Evolutionary conservation across 768 basidiomycete species (phyloP).

Genomic region (Pleurotus pulmonarius): DNA sequence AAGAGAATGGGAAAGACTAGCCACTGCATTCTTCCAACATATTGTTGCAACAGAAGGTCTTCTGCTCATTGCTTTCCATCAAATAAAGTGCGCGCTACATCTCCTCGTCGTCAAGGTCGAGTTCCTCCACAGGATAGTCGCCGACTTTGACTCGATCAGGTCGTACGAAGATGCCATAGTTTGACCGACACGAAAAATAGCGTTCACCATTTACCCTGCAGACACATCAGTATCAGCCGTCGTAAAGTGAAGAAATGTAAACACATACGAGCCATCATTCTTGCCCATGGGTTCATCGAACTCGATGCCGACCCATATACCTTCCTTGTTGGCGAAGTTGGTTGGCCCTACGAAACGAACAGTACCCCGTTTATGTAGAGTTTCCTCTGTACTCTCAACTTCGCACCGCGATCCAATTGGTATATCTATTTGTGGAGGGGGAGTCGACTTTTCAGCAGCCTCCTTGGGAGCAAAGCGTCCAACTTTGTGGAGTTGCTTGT

Average conservation of each 20-base stretch:
- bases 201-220: slow-evolving; percentile 81
- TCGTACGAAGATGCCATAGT: slow-evolving; percentile 83
- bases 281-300: slow-evolving; percentile 96
- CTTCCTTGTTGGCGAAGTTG: slow-evolving; percentile 59
- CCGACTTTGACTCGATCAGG: slow-evolving; percentile 80
- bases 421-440: slow-evolving; percentile 40
- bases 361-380: slow-evolving; percentile 73
- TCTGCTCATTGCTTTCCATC: too few relatives aligned
- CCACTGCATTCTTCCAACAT: too few relatives aligned
- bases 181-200: slow-evolving; percentile 80
- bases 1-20: too few relatives aligned
- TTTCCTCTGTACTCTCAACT: slow-evolving; percentile 68
- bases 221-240: slow-evolving; percentile 8
- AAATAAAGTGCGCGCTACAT: slow-evolving; percentile 36
- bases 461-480: slow-evolving; percentile 77
- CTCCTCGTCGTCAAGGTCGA: slow-evolving; percentile 74
- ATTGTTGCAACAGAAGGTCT: too few relatives aligned
- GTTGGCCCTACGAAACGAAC: slow-evolving; percentile 85
- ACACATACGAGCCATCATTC: slow-evolving; percentile 88
- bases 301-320: slow-evolving; percentile 88
- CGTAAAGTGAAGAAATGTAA: not conserved
- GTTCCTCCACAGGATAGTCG: slow-evolving; percentile 82
- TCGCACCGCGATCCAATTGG: slow-evolving; percentile 76
- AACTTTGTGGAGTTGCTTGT: slow-evolving; percentile 82
- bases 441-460: slow-evolving; percentile 20